These are phyloP conservation scores for Colletotrichum horii DNA, from an alignment of 2,329 filamentous ascomycete species.

Conservation along the genomic window DNA sequence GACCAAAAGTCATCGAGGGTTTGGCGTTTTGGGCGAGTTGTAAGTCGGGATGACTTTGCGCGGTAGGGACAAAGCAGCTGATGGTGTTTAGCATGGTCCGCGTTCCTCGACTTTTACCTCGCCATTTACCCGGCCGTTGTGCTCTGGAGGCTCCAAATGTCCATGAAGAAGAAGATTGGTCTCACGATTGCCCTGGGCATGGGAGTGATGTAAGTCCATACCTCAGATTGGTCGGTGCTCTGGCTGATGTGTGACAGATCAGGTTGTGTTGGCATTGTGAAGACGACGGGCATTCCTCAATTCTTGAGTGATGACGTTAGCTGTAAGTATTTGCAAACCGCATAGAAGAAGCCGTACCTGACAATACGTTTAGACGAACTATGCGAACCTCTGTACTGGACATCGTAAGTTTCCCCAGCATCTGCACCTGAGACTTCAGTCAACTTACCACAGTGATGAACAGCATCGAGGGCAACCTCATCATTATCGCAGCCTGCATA, in stretches of 20 bases:
- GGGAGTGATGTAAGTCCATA: conserved; percentile 27
- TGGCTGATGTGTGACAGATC: neutral
- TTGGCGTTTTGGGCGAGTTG: neutral
- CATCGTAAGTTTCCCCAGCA: neutral
- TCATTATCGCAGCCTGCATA: conserved; percentile 34
- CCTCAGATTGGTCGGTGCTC: no score
- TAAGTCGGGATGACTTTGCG: neutral
- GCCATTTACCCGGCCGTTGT: conserved; percentile 28
- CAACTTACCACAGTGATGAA: neutral
- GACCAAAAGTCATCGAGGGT: neutral
- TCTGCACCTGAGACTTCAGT: neutral
- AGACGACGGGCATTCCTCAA: neutral
- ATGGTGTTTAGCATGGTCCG: neutral
- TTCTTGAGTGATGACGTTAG: neutral
- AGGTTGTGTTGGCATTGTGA: neutral
- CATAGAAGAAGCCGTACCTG: no score
- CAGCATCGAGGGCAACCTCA: conserved; percentile 13
- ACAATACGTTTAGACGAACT: no score
- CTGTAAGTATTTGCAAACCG: no score
- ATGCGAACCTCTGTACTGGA: neutral
- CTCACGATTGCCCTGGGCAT: conserved; percentile 29
- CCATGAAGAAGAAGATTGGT: conserved; percentile 28
- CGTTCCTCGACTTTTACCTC: conserved; percentile 29
- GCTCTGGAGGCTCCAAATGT: conserved; percentile 25
- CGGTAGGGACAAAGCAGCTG: neutral